Evolutionary conservation across 192 early-diverging fungal species (phyloP).

Genomic region (Haplosporangium gracile): DNA sequence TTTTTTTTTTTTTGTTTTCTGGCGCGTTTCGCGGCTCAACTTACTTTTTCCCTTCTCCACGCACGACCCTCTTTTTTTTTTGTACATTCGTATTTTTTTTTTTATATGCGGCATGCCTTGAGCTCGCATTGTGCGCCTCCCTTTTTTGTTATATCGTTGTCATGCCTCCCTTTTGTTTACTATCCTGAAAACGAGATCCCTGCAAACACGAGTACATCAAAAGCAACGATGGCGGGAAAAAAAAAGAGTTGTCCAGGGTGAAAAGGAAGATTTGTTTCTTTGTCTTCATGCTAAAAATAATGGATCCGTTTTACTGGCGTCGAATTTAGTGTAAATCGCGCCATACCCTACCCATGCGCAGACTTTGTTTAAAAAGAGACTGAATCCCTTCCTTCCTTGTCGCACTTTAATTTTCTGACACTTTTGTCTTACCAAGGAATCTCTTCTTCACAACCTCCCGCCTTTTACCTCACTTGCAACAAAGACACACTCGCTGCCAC

Average conservation of each 20-base stretch:
- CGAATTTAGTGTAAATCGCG: slow-evolving; percentile 3
- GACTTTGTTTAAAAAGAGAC: neutral
- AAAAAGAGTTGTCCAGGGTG: neutral
- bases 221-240: neutral
- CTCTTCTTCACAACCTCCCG: neutral
- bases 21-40: neutral
- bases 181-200: neutral
- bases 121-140: neutral
- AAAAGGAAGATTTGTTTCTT: too few species aligned
- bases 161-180: too few species aligned
- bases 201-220: neutral
- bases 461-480: too few species aligned
- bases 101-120: neutral
- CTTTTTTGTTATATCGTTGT: neutral
- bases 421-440: neutral
- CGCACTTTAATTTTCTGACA: neutral
- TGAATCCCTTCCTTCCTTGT: neutral
- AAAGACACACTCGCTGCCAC: neutral
- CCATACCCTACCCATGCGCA: neutral
- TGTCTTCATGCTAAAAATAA: neutral
- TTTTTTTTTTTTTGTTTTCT: neutral
- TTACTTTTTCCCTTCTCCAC: neutral
- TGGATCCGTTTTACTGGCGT: neutral
- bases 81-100: neutral
- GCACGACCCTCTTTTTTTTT: neutral